Evolutionary conservation across 1,284 basidiomycete genomes (phyloP).

Genomic region (Meira miltonrushii): DNA sequence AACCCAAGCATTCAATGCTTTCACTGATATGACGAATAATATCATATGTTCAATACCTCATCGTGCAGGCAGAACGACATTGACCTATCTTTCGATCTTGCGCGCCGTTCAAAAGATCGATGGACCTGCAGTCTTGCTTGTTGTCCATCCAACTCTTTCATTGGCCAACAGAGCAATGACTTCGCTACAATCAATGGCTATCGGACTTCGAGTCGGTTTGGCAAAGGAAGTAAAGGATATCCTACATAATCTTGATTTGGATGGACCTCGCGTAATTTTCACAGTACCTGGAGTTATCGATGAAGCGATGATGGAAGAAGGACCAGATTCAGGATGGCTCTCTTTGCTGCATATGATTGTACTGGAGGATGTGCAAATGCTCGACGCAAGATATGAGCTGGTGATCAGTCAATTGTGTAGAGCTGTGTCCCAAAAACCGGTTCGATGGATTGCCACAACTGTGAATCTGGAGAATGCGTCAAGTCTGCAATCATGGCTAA

Average conservation of each 20-base stretch:
- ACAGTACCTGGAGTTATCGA: background rate
- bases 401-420: constrained; percentile 63
- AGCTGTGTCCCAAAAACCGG: constrained; percentile 60
- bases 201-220: constrained; percentile 14
- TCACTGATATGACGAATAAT: constrained; percentile 68
- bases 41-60: constrained; percentile 75
- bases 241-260: no score
- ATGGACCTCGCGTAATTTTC: background rate
- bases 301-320: background rate
- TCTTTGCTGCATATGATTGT: constrained; percentile 60
- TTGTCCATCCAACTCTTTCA: background rate
- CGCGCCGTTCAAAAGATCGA: constrained; percentile 55
- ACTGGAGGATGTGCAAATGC: constrained; percentile 78
- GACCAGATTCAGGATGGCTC: background rate
- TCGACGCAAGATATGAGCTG: constrained; percentile 79
- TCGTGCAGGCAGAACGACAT: constrained; percentile 73
- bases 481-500: constrained; percentile 78
- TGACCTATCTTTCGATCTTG: constrained; percentile 71
- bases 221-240: background rate
- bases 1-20: constrained; percentile 80
- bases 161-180: background rate
- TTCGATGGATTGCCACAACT: constrained; percentile 72
- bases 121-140: constrained; percentile 6
- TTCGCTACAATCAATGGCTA: no score
- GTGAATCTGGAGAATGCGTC: constrained; percentile 73